Conservation (phyloP, 2,329 filamentous ascomycete species). For the Neoscytalidium dimidiatum region DNA sequence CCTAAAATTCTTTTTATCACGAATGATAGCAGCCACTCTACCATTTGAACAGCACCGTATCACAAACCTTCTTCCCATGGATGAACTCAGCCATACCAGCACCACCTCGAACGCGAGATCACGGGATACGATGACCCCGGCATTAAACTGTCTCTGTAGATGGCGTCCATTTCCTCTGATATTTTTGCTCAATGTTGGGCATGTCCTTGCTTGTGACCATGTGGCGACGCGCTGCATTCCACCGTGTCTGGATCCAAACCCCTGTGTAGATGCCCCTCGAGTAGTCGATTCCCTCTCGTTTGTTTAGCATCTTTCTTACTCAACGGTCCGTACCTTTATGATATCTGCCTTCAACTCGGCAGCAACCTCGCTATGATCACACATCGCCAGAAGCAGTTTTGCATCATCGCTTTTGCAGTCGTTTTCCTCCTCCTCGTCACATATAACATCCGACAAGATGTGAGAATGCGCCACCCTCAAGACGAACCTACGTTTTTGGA, state of each 20-base stretch:
- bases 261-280: neutral
- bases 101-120: too few species aligned
- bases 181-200: neutral
- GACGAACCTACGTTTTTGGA: neutral
- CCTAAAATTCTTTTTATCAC: too few species aligned
- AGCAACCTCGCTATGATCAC: neutral
- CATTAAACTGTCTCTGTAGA: neutral
- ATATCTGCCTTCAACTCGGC: neutral
- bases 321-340: neutral
- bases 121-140: too few species aligned
- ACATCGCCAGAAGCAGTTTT: neutral
- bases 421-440: neutral
- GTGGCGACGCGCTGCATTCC: slow-evolving; percentile 13
- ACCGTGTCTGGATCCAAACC: neutral
- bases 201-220: slow-evolving; percentile 5
- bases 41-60: too few species aligned
- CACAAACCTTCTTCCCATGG: too few species aligned
- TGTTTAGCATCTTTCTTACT: neutral
- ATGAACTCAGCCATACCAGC: too few species aligned
- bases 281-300: neutral
- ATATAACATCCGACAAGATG: neutral
- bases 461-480: neutral
- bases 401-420: neutral
- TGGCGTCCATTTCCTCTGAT: neutral
- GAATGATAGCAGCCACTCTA: too few species aligned